Evolutionary conservation across 768 basidiomycete genomes (phyloP).

Genomic region (Ramaria sp.): DNA sequence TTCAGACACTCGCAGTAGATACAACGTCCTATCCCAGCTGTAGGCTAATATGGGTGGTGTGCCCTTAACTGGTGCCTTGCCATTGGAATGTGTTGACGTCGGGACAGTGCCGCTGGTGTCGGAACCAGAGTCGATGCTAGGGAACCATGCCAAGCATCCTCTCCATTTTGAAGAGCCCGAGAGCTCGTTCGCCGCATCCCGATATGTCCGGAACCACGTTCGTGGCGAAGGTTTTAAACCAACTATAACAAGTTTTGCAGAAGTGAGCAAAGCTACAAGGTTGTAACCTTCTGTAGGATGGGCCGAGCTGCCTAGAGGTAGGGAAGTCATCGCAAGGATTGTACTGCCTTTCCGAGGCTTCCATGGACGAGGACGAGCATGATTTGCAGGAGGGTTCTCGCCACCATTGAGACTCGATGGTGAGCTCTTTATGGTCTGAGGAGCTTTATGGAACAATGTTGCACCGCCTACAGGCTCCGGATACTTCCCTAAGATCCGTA

Average conservation of each 20-base stretch:
- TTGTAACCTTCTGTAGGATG: constrained; percentile 74
- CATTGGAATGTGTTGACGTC: background rate
- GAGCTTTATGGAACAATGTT: constrained; percentile 11
- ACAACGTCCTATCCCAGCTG: constrained; percentile 68
- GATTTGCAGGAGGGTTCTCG: constrained; percentile 9
- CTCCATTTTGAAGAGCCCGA: constrained; percentile 37
- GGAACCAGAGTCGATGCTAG: constrained; percentile 33
- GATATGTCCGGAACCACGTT: constrained; percentile 79
- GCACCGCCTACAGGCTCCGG: constrained; percentile 30
- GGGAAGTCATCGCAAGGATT: constrained; percentile 66
- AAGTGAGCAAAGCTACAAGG: constrained; percentile 77
- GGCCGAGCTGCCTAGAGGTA: constrained; percentile 65
- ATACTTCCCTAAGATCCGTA: constrained; percentile 89
- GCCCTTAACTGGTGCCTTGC: constrained; percentile 3
- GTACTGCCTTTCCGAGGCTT: constrained; percentile 38
- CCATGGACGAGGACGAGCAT: constrained; percentile 29
- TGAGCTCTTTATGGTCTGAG: constrained; percentile 8
- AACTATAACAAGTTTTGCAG: constrained; percentile 85
- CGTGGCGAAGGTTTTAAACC: constrained; percentile 85
- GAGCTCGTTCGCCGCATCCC: constrained; percentile 36
- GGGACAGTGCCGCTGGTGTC: background rate
- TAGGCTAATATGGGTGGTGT: constrained; percentile 63
- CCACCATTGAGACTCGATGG: constrained; percentile 13
- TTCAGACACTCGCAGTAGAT: constrained; percentile 58
- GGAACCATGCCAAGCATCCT: constrained; percentile 76